A percentile compares a stretch with the other conserved stretches of the same genome.
Evolutionary conservation across 805 yeast genomes (phyloP).

Genomic region (Crinitomyces ghanaensis): DNA sequence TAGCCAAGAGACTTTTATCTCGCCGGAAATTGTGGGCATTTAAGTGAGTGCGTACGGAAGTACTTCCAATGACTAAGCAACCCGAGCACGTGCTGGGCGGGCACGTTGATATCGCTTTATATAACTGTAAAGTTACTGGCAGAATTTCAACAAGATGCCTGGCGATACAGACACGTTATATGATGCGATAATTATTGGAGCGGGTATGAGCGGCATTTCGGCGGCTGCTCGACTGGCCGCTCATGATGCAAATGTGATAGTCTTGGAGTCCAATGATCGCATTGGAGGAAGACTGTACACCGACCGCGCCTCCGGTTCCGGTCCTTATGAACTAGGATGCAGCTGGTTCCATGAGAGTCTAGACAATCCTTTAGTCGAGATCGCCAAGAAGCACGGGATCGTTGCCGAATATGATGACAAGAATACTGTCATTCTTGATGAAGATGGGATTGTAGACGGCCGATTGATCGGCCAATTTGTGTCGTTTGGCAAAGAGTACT

Average conservation of each 20-base stretch:
- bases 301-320: constrained; percentile 26
- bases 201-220: constrained; percentile 66
- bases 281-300: constrained; percentile 59
- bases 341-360: constrained; percentile 84
- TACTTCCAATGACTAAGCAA: too few species aligned
- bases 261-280: constrained; percentile 56
- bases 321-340: constrained; percentile 57
- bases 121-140: too few species aligned
- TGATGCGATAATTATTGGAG: constrained; percentile 50
- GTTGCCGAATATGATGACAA: constrained; percentile 52
- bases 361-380: constrained; percentile 50
- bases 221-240: constrained; percentile 45
- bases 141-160: constrained; percentile 1
- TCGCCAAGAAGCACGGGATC: constrained; percentile 27
- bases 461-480: constrained; percentile 35
- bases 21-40: too few species aligned
- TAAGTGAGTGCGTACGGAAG: too few species aligned
- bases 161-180: too few species aligned
- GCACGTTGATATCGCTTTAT: too few species aligned
- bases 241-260: constrained; percentile 35
- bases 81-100: too few species aligned
- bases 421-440: constrained; percentile 24
- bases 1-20: too few species aligned
- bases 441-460: constrained; percentile 26
- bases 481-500: constrained; percentile 47